phyloP scores from a whole-genome alignment of 371 early-diverging fungal species.

The Quaeritorhiza haematococci region DNA sequence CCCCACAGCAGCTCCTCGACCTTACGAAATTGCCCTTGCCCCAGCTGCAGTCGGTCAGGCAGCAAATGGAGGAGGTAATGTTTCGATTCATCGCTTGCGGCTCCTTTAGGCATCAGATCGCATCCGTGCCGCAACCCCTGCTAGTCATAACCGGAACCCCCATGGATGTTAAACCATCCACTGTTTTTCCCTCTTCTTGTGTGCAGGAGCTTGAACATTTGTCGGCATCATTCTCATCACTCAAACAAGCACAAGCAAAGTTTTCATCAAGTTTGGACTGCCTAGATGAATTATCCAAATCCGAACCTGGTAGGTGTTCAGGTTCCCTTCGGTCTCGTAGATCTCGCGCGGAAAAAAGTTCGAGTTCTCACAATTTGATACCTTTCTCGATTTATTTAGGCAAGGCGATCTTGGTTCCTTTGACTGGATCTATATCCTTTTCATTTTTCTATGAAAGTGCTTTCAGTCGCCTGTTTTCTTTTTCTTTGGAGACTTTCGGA shows the following conservation, averaged over 20 bases:
- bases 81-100: not conserved
- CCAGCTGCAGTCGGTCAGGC: constrained; percentile 77
- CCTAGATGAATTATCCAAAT: constrained; percentile 26
- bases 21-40: constrained; percentile 75
- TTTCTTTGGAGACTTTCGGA: not conserved
- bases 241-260: constrained; percentile 81
- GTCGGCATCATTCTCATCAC: constrained; percentile 73
- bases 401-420: constrained; percentile 72
- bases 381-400: constrained; percentile 16
- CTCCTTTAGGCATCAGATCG: not conserved
- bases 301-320: not conserved
- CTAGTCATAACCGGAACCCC: not conserved
- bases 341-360: not conserved
- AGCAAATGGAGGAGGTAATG: constrained; percentile 82
- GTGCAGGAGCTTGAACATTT: constrained; percentile 76
- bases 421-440: constrained; percentile 46
- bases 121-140: not conserved
- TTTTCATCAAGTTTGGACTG: constrained; percentile 79
- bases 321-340: not conserved
- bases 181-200: not conserved
- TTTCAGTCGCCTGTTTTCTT: constrained; percentile 6
- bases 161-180: not conserved
- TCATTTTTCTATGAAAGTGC: not conserved
- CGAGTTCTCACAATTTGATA: not conserved
- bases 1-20: too few species aligned